phyloP scores from a whole-genome alignment of 2,329 filamentous ascomycete genomes.

The Botryosphaeria dothidea region DNA sequence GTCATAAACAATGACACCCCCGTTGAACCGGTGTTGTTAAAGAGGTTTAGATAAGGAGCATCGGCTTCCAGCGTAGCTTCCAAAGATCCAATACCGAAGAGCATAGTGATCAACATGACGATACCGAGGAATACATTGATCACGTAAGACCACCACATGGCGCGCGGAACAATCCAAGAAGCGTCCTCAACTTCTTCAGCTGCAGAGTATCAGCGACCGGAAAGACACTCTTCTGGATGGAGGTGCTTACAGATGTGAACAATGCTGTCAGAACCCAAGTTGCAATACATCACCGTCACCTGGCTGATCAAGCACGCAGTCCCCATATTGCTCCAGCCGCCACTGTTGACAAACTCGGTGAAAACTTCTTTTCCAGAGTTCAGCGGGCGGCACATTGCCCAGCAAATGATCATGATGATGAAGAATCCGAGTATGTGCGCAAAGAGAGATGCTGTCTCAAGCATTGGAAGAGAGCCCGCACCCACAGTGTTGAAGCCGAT shows the following conservation, averaged over 20 bases:
- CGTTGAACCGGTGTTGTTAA: constrained; percentile 20
- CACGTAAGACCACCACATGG: constrained; percentile 24
- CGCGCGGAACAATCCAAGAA: constrained; percentile 18
- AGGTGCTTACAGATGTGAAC: constrained; percentile 23
- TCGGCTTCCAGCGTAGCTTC: constrained; percentile 21
- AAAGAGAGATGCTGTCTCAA: constrained; percentile 26
- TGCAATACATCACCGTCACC: constrained; percentile 25
- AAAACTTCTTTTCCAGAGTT: constrained; percentile 21
- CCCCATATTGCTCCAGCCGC: constrained; percentile 25
- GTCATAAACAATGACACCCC: constrained; percentile 19
- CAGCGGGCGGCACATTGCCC: constrained; percentile 24
- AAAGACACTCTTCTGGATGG: too few relatives aligned
- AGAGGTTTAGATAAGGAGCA: constrained; percentile 22
- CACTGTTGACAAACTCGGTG: constrained; percentile 21
- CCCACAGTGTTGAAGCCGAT: constrained; percentile 28
- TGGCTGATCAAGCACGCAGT: constrained; percentile 25
- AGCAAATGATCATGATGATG: constrained; percentile 26
- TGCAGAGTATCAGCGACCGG: not conserved
- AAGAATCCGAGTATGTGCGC: constrained; percentile 27
- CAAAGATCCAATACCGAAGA: constrained; percentile 23
- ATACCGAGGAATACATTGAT: constrained; percentile 22
- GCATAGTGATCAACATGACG: constrained; percentile 23
- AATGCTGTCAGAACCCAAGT: constrained; percentile 20
- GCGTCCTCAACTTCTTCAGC: constrained; percentile 23
- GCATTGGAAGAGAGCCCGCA: constrained; percentile 23